Evolutionary conservation across 371 early-diverging fungal genomes (phyloP).

Genomic region (Phascolomyces articulosus): DNA sequence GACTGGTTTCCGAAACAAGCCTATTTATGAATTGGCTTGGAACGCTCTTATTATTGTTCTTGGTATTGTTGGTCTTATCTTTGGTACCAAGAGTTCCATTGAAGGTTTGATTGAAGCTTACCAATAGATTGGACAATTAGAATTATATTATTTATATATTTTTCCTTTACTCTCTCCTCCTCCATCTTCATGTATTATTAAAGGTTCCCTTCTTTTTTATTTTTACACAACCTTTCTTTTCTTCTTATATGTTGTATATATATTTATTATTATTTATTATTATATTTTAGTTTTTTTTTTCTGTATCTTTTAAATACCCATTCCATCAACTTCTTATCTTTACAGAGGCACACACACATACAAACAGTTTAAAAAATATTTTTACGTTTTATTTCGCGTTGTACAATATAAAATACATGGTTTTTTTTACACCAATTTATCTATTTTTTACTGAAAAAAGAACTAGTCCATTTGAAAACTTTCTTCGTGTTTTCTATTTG

Average conservation of each 20-base stretch:
- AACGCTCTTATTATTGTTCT: conserved; percentile 61
- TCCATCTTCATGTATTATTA: too few species aligned
- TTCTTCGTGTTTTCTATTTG: too few species aligned
- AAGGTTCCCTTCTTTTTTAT: too few species aligned
- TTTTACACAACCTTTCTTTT: too few species aligned
- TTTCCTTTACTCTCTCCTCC: background rate
- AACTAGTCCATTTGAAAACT: too few species aligned
- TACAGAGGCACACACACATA: background rate
- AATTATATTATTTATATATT: background rate
- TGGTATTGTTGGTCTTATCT: conserved; percentile 73
- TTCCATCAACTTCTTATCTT: too few species aligned
- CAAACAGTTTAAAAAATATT: background rate
- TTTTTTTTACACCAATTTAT: background rate
- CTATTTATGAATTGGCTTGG: conserved; percentile 59
- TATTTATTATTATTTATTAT: background rate
- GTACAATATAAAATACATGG: background rate
- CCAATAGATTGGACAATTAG: conserved; percentile 34
- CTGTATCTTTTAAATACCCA: too few species aligned
- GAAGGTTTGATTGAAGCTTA: conserved; percentile 48
- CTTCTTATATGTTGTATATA: background rate
- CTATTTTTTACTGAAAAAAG: background rate
- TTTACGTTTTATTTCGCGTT: background rate
- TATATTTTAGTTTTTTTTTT: background rate
- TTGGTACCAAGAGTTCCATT: conserved; percentile 79
- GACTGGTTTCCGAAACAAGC: conserved; percentile 66